Percentiles rank a stretch among this genome's conserved stretches.
Conservation (phyloP, 169 alveolate genomes). For the Plasmodium vinckei region DNA sequence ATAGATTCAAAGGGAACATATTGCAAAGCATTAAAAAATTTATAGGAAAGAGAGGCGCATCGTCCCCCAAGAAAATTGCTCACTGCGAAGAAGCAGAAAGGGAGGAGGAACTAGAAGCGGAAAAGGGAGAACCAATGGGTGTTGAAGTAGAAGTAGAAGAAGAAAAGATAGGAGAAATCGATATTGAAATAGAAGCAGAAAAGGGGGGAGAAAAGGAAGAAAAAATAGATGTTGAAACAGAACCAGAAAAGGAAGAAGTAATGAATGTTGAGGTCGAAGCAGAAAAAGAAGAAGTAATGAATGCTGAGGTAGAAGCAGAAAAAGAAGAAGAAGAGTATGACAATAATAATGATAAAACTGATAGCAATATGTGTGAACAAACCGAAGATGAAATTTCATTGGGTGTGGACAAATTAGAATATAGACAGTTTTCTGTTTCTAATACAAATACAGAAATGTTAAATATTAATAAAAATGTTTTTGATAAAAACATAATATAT, state of each 20-base stretch:
- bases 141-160: neutral
- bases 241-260: neutral
- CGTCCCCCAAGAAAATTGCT: too few relatives aligned
- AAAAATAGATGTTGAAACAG: neutral
- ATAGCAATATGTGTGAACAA: too few relatives aligned
- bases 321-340: too few relatives aligned
- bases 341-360: too few relatives aligned
- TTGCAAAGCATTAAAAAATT: neutral
- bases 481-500: too few relatives aligned
- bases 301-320: too few relatives aligned
- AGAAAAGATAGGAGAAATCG: neutral
- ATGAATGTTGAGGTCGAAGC: neutral
- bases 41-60: neutral
- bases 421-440: too few relatives aligned
- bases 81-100: neutral
- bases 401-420: too few relatives aligned
- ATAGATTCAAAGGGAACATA: neutral
- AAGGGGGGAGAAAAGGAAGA: neutral
- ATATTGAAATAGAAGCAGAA: neutral
- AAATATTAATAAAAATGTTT: too few relatives aligned
- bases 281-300: neutral
- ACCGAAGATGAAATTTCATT: too few relatives aligned
- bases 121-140: neutral
- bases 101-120: neutral
- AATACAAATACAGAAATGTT: too few relatives aligned